Conservation (phyloP, 2,329 filamentous ascomycete genomes). For the Cladosporium austrohemisphaericum region DNA sequence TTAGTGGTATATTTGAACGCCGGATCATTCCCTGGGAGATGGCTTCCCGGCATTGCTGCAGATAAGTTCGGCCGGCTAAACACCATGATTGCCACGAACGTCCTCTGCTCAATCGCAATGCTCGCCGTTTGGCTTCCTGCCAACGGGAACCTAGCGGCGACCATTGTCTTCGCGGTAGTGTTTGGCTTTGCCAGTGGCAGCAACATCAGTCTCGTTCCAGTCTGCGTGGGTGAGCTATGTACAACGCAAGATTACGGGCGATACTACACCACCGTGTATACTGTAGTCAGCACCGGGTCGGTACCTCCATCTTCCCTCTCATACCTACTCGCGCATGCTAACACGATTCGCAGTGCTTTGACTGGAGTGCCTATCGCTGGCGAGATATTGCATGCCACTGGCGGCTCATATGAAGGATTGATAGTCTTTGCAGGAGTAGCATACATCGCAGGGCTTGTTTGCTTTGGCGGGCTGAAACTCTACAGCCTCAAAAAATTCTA, state of each 20-base stretch:
- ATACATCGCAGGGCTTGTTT: conserved; percentile 22
- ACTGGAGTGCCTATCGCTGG: conserved; percentile 34
- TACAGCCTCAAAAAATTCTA: no score
- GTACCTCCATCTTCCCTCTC: no score
- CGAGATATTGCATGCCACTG: conserved; percentile 23
- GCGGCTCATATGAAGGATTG: conserved; percentile 30
- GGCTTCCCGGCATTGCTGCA: conserved; percentile 68
- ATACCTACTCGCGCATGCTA: no score
- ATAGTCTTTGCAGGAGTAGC: conserved; percentile 26
- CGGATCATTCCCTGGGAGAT: conserved; percentile 69
- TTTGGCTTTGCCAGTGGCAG: conserved; percentile 38
- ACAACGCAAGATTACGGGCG: conserved; percentile 39
- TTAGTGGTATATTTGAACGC: conserved; percentile 75
- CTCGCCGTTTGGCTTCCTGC: conserved; percentile 70
- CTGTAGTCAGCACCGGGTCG: conserved; percentile 24
- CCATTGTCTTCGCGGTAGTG: conserved; percentile 29
- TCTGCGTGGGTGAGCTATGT: conserved; percentile 48
- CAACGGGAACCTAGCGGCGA: conserved; percentile 33
- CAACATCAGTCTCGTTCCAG: conserved; percentile 37
- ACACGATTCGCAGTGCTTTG: conserved; percentile 17
- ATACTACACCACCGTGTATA: conserved; percentile 37
- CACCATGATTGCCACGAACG: conserved; percentile 65
- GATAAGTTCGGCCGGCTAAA: conserved; percentile 78
- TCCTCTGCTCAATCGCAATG: conserved; percentile 59
- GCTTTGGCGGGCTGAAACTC: conserved; percentile 8